phyloP scores from a whole-genome alignment of 345 rosid species.

The Populus deltoides region DNA sequence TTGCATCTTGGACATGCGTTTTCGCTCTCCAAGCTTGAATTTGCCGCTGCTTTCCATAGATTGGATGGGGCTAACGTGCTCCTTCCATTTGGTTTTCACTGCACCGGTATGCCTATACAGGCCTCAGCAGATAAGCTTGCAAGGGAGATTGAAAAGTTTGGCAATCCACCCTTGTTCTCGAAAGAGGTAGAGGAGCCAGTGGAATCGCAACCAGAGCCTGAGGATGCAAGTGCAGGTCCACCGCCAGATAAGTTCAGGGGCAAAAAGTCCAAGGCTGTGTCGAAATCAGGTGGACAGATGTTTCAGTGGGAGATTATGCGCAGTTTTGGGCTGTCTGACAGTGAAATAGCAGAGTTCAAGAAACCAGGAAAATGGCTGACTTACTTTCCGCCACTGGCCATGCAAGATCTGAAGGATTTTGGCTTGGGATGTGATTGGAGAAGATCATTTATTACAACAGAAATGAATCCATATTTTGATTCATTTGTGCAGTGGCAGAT shows the following conservation, averaged over 20 bases:
- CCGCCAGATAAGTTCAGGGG: conserved; percentile 65
- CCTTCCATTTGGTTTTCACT: conserved; percentile 83
- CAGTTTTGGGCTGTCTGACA: conserved; percentile 71
- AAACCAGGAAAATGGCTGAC: conserved; percentile 75
- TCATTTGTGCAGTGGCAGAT: conserved; percentile 90
- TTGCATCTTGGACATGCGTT: conserved; percentile 83
- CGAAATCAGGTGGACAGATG: conserved; percentile 79
- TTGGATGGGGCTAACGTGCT: conserved; percentile 83
- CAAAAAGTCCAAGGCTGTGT: conserved; percentile 79
- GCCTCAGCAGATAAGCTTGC: conserved; percentile 92
- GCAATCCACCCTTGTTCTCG: conserved; percentile 68
- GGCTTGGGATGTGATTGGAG: conserved; percentile 97
- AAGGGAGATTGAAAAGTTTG: conserved; percentile 65
- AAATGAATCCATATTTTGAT: conserved; percentile 70
- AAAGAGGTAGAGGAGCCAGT: conserved; percentile 38
- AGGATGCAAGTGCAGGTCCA: conserved; percentile 33
- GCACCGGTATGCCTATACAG: conserved; percentile 98
- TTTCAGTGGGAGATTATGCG: conserved; percentile 97
- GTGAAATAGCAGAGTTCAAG: conserved; percentile 64
- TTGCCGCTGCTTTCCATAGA: conserved; percentile 88
- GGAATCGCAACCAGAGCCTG: conserved; percentile 23
- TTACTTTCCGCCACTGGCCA: conserved; percentile 76
- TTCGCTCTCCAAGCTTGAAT: conserved; percentile 76
- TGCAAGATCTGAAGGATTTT: conserved; percentile 74
- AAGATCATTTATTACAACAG: conserved; percentile 83